Conservation (phyloP, 2,329 filamentous ascomycete genomes). For the Hymenoscyphus fructigenus region DNA sequence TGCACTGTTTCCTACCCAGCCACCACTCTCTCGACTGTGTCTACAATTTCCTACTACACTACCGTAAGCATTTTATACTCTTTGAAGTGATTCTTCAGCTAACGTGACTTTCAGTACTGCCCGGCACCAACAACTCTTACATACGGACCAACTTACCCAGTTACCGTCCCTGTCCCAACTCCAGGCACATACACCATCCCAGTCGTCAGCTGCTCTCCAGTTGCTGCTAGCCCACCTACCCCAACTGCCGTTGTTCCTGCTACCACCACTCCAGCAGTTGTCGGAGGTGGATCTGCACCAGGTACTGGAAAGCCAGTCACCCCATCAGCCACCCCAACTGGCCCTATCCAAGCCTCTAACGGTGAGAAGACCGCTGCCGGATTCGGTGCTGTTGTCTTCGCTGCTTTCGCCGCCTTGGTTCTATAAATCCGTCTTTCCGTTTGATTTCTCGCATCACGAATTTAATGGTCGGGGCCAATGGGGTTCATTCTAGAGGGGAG, state of each 20-base stretch:
- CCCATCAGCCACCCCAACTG: conserved; percentile 14
- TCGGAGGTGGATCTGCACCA: conserved; percentile 9
- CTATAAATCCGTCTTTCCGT: conserved; percentile 23
- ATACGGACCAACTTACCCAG: conserved; percentile 34
- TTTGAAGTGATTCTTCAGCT: background rate
- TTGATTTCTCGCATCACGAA: conserved; percentile 10
- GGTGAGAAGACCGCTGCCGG: conserved; percentile 25
- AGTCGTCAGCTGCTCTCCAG: conserved; percentile 17
- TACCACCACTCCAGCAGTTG: conserved; percentile 11
- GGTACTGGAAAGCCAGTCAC: conserved; percentile 11
- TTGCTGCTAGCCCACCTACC: conserved; percentile 17
- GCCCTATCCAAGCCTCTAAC: conserved; percentile 21
- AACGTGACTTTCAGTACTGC: conserved; percentile 33
- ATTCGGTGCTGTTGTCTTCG: conserved; percentile 27
- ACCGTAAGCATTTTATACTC: conserved; percentile 9
- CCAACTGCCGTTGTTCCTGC: conserved; percentile 9
- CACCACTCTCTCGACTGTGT: conserved; percentile 15
- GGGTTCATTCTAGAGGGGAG: conserved; percentile 11
- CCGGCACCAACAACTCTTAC: conserved; percentile 47
- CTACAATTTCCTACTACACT: conserved; percentile 17
- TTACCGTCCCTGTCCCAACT: conserved; percentile 46
- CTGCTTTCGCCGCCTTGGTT: conserved; percentile 29
- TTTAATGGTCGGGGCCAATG: conserved; percentile 14
- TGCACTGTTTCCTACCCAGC: conserved; percentile 17
- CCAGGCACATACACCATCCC: conserved; percentile 19